Evolutionary conservation across 805 yeast species (phyloP), one percentile per base, ranked within the genome.

Genomic region (Torulaspora indica): DNA sequence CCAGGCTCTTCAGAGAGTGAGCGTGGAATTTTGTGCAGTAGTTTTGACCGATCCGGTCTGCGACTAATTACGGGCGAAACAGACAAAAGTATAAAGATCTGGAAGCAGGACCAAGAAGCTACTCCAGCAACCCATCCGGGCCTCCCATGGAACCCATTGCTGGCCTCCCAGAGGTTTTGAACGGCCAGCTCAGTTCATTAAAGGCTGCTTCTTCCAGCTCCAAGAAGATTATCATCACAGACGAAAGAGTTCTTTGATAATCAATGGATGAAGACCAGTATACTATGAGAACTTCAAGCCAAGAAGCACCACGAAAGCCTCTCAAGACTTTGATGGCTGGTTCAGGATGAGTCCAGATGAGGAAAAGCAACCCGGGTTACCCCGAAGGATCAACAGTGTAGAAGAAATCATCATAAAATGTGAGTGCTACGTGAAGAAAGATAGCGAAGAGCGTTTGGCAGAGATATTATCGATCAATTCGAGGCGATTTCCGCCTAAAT

Each of bases 21-120:
- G 53, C 66, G 70, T 22, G 83, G 95, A 7, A 77, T 91, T 5
- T 71, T 82, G 51, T 73, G 88, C 8, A 77, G 89, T 31, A 60
- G 78, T 1, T 88, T 88, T 61, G 97, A 93, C 62, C 69, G 73
- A 60, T 80, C 88, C 47, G 96, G 97, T 0, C 65, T 80, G 54
- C 74, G 96, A 37, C 66, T 93, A 45, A 74, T 93, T 15, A 86
- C 96, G 1, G 88, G 96, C 38, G 95, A 86, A 55, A 80, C 86
- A n/a, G 98, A 91, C 64, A 90, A 90, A 60, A 80, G 85, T 60
- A 77, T 87, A 31, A 85, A 83, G 60, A 69, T 86, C 1, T 87
- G 93, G 91, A 74, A 69, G 40, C 77, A 76, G 47, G 71, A 64
- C 23, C 54, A 58, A 2, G 50, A 45, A 4, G 68, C 72, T 0